A percentile compares a stretch with the other conserved stretches of the same genome.
Conservation (phyloP, 2,329 filamentous ascomycete genomes). For the Diaporthe aspalathi region DNA sequence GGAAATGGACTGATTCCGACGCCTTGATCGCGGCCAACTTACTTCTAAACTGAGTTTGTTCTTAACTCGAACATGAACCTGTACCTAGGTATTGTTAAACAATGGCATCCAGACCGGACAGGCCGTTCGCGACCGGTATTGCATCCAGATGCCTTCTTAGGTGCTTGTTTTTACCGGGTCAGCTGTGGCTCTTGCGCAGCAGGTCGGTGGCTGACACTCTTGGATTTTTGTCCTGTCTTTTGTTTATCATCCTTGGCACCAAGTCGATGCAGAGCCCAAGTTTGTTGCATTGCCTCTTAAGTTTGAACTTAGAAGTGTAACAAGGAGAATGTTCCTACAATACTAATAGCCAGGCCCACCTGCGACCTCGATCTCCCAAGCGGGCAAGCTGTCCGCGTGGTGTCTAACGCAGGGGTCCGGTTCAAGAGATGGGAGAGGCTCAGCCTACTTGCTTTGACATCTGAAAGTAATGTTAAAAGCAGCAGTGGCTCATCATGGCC, state of each 20-base stretch:
- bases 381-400: background rate
- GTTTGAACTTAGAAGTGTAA: too few species aligned
- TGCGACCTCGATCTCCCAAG: background rate
- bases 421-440: background rate
- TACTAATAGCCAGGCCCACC: too few species aligned
- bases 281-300: background rate
- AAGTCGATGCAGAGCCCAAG: background rate
- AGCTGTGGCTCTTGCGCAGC: background rate
- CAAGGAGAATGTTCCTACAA: too few species aligned
- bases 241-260: background rate
- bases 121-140: background rate
- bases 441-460: background rate
- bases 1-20: background rate
- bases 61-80: too few species aligned
- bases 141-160: background rate
- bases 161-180: background rate
- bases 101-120: background rate
- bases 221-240: background rate
- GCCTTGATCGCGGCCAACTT: background rate
- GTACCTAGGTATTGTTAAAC: too few species aligned
- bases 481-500: background rate
- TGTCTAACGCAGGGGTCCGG: background rate
- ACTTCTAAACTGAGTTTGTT: too few species aligned
- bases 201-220: background rate
- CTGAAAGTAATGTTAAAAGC: background rate